Base-by-base conservation (phyloP, 2,329 filamentous ascomycete genomes). In the Fusarium penzigii region DNA sequence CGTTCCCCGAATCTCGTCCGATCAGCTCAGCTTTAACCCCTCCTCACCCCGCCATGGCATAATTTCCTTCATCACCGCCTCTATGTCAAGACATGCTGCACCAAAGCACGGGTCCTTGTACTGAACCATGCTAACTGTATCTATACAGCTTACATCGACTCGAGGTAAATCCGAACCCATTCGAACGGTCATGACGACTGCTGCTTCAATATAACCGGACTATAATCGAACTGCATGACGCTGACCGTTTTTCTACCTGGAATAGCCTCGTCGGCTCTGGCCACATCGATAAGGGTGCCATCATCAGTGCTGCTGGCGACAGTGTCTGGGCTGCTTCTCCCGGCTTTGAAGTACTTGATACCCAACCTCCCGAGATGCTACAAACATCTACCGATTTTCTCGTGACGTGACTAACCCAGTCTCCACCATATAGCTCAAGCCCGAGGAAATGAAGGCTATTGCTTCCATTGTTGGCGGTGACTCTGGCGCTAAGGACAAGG, bases 221-320 rank as follows among this genome's bases (percentile, higher is more conserved):
- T 41, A 50, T 41, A 59, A 44, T 55, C 10, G 32, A 36, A 50
- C 52, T 50, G 48, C 52, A 25, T 39, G 48, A 61, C 61, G 53
- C 63, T 66, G 59, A 63, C 61, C 47, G 9, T 61, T 44, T 62
- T 53, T 46, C 17, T 41, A 29, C 17, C 57, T 48, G 48, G 32
- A 57, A 64, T 69, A 96, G 91, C 83, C 85, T 96, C 67, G 83
- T 95, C 68, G 87, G 81, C 76, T 86, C 82, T 66, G 86, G 86
- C 68, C 87, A 92, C 71, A 75, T 96, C 69, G 88, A 94, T 78
- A 87, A 91, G 78, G 92, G 83, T 66, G 89, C 89, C 70, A 92
- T 96, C 72, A 85, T 94, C 79, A 92, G 88, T 74, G 77, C 76
- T 60, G 88, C 88, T 64, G 90, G 91, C 66, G 89, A 89, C 75